Conservation (phyloP, 2,329 filamentous ascomycete species). For the Clarireedia homoeocarpa region DNA sequence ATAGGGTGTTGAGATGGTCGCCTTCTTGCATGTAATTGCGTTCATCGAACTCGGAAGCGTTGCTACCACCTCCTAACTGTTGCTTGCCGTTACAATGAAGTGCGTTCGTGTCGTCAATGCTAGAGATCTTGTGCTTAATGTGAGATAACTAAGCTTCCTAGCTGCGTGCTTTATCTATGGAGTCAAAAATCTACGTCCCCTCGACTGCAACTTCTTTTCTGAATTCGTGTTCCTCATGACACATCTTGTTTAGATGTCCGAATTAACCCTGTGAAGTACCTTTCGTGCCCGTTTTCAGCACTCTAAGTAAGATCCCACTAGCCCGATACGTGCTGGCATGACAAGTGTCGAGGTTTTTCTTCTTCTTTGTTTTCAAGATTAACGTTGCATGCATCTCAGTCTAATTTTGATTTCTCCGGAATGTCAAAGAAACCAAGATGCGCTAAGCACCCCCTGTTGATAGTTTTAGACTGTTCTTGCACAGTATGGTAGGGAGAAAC, state of each 20-base stretch:
- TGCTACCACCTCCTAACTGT: background rate
- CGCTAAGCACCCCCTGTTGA: too few species aligned
- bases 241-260: slow-evolving; percentile 7
- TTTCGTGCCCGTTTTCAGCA: background rate
- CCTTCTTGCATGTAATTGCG: background rate
- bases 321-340: background rate
- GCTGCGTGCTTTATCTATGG: background rate
- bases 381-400: slow-evolving; percentile 1
- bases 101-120: background rate
- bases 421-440: too few species aligned
- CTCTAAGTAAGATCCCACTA: background rate
- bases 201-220: background rate
- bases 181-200: background rate
- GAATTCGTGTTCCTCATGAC: slow-evolving; percentile 1
- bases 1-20: background rate
- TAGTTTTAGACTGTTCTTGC: background rate
- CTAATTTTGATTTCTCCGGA: background rate
- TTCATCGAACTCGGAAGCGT: slow-evolving; percentile 1
- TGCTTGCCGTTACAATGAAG: background rate
- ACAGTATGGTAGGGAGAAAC: background rate
- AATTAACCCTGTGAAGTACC: background rate
- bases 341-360: background rate
- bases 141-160: background rate
- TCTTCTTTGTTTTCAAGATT: background rate
- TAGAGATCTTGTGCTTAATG: background rate